Evolutionary conservation across 371 early-diverging fungal species (phyloP).

Genomic region (Dichotomocladium elegans): DNA sequence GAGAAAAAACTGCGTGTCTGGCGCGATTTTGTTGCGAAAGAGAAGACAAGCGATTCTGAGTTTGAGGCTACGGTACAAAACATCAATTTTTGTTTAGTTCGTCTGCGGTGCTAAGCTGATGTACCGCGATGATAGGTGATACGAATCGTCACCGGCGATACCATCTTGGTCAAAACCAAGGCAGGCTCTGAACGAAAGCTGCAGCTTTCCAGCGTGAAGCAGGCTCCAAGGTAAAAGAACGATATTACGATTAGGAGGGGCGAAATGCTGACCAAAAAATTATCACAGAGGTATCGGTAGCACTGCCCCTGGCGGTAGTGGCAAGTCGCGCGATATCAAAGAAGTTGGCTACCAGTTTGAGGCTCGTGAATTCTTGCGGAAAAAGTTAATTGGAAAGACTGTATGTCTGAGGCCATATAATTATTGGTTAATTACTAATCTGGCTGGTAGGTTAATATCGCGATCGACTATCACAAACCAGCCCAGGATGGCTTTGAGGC

Average conservation of each 20-base stretch:
- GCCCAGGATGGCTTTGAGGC: slow-evolving; percentile 86
- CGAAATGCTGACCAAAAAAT: too few species aligned
- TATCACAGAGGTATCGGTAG: slow-evolving; percentile 31
- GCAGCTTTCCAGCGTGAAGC: slow-evolving; percentile 78
- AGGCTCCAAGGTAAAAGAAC: slow-evolving; percentile 52
- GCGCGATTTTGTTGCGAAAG: slow-evolving; percentile 56
- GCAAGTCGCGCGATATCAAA: slow-evolving; percentile 70
- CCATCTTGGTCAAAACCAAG: slow-evolving; percentile 61
- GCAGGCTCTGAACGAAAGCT: slow-evolving; percentile 72
- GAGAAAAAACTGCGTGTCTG: slow-evolving; percentile 79
- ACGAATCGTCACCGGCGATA: slow-evolving; percentile 81
- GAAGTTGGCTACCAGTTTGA: slow-evolving; percentile 85
- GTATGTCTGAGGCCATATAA: slow-evolving; percentile 16
- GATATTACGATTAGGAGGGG: background rate
- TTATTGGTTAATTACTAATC: background rate
- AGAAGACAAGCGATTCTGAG: slow-evolving; percentile 37
- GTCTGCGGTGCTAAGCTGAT: background rate
- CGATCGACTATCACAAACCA: slow-evolving; percentile 86
- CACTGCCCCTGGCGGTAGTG: slow-evolving; percentile 26
- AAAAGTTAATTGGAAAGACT: slow-evolving; percentile 82
- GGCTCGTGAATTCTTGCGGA: slow-evolving; percentile 85
- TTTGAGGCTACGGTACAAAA: slow-evolving; percentile 53
- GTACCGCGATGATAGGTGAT: slow-evolving; percentile 50
- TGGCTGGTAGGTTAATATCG: slow-evolving; percentile 56
- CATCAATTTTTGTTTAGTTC: background rate